Conservation (phyloP, 139 green algal species). For the Tetratostichococcus sp. region DNA sequence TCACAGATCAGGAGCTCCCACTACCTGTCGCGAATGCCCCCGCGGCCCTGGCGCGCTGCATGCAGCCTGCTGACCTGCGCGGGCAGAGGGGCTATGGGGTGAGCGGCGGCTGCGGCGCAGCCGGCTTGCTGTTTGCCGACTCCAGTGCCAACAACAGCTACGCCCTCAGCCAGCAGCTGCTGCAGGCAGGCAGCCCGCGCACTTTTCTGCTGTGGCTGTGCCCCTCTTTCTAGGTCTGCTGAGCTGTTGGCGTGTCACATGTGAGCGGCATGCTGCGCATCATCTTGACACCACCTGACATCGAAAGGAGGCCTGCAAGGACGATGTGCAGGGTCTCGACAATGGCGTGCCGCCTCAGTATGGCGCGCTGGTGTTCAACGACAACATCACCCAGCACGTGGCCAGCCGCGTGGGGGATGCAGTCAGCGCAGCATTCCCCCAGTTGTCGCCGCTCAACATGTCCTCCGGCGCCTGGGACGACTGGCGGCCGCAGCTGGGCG, state of each 20-base stretch:
- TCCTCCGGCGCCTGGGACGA: background rate
- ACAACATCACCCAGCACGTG: slow-evolving; percentile 12
- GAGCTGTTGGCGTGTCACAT: too few species aligned
- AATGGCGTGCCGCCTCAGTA: slow-evolving; percentile 12
- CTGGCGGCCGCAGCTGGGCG: background rate
- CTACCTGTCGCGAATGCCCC: slow-evolving; percentile 11
- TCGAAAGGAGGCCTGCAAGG: too few species aligned
- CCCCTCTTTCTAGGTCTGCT: too few species aligned
- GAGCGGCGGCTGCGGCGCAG: background rate
- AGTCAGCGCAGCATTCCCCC: background rate
- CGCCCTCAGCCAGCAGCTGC: slow-evolving; percentile 12
- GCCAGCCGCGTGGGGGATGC: background rate
- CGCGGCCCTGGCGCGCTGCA: slow-evolving; percentile 5
- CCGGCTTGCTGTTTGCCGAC: slow-evolving; percentile 1
- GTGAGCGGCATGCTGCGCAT: too few species aligned
- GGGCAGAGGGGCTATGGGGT: background rate
- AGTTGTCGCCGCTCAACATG: background rate
- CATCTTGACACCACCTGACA: too few species aligned
- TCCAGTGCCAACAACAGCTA: background rate
- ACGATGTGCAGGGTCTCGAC: background rate
- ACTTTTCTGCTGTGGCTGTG: too few species aligned
- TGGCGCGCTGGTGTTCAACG: slow-evolving; percentile 15
- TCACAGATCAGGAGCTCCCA: slow-evolving; percentile 9
- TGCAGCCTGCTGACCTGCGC: background rate
- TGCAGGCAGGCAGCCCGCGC: background rate